Percentiles rank a stretch among this genome's conserved stretches.
phyloP scores from a whole-genome alignment of 148 eudicot species.

The Rhododendron molle region DNA sequence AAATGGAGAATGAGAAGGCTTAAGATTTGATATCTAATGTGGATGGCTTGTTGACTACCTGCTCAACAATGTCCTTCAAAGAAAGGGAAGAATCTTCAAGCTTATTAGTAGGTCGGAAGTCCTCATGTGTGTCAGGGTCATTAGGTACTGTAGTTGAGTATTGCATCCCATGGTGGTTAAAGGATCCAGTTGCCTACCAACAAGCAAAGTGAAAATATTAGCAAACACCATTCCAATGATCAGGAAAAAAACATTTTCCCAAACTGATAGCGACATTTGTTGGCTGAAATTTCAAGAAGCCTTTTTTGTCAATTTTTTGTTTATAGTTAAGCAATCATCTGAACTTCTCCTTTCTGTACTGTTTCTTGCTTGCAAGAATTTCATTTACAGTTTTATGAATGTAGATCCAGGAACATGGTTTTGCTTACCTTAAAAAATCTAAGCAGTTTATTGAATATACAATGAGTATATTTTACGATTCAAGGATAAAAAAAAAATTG shows the following conservation, averaged over 20 bases:
- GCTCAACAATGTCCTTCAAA: slow-evolving; percentile 69
- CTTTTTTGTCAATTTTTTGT: not conserved
- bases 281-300: not conserved
- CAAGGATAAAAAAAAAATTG: not conserved
- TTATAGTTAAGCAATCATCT: not conserved
- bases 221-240: not conserved
- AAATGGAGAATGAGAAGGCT: not conserved
- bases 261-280: not conserved
- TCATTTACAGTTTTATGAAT: not conserved
- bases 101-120: slow-evolving; percentile 78
- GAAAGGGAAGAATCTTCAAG: slow-evolving; percentile 48
- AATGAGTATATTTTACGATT: not conserved
- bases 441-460: not conserved
- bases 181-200: slow-evolving; percentile 49
- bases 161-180: slow-evolving; percentile 39
- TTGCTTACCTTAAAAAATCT: not conserved
- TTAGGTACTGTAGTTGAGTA: slow-evolving; percentile 61
- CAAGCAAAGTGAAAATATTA: not conserved
- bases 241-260: not conserved
- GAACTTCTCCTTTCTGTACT: not conserved
- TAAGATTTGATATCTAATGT: not conserved
- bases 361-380: not conserved
- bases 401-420: not conserved
- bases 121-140: slow-evolving; percentile 91
- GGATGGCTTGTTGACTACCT: slow-evolving; percentile 35